These are phyloP conservation scores for Trebouxiophyceae sp. DNA, from an alignment of 163 green algal species.

Conservation along the genomic window DNA sequence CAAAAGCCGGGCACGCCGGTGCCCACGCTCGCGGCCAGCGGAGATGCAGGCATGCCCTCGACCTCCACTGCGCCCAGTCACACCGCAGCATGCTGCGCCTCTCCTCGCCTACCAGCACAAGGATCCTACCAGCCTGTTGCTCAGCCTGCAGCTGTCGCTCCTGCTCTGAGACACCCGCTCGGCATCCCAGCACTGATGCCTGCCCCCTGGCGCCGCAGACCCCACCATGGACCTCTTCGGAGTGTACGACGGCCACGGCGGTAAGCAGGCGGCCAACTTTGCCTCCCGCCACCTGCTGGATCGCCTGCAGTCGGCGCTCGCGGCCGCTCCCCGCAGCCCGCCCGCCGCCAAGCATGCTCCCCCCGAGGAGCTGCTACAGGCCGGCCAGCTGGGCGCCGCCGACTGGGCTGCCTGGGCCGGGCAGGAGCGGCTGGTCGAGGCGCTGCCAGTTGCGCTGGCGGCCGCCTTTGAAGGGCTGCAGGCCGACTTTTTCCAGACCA, in stretches of 20 bases:
- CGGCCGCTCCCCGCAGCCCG: not conserved
- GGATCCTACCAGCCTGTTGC: not conserved
- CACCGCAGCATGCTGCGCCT: no score
- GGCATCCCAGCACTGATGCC: not conserved
- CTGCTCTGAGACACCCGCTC: not conserved
- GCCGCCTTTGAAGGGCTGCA: conserved; percentile 6
- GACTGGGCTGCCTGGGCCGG: conserved; percentile 31
- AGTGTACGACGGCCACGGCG: conserved; percentile 84
- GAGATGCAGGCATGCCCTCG: no score
- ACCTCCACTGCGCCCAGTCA: no score
- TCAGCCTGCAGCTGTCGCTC: not conserved
- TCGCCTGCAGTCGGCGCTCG: not conserved
- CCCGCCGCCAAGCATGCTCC: not conserved
- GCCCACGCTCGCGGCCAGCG: not conserved
- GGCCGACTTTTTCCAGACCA: conserved; percentile 6
- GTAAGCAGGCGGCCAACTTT: conserved; percentile 49
- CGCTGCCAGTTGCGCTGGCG: conserved; percentile 39
- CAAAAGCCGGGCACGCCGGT: conserved; percentile 10
- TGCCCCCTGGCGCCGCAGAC: no score
- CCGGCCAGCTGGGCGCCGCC: conserved; percentile 9
- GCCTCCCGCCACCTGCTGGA: conserved; percentile 48
- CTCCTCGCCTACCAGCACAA: no score
- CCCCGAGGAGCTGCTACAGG: conserved; percentile 1
- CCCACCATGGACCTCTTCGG: conserved; percentile 65
- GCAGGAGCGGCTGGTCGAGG: conserved; percentile 45